Evolutionary conservation across 2,329 filamentous ascomycete species (phyloP).

Genomic region (Scedosporium apiospermum): DNA sequence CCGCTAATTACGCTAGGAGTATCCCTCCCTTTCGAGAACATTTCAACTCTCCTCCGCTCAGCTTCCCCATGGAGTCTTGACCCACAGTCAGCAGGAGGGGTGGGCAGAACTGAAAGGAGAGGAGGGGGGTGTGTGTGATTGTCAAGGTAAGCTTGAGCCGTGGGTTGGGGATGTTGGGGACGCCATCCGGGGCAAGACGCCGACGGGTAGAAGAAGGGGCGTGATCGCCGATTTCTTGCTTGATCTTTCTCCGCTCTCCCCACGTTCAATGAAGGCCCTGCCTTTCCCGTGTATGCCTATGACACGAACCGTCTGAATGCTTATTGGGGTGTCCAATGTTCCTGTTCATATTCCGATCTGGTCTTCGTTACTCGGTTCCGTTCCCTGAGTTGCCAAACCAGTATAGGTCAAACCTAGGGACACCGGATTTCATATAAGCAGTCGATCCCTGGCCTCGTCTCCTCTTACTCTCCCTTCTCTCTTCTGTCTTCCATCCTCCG

Average conservation of each 20-base stretch:
- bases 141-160: too few relatives aligned
- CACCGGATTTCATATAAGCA: neutral
- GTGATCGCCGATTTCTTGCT: neutral
- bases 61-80: too few relatives aligned
- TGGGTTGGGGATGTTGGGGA: neutral
- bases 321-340: neutral
- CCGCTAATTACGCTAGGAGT: neutral
- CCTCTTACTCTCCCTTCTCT: neutral
- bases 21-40: neutral
- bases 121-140: neutral
- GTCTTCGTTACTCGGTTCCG: neutral
- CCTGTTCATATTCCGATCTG: neutral
- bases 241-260: neutral
- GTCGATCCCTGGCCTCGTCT: neutral
- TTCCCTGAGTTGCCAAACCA: neutral
- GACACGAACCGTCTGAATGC: neutral
- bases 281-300: neutral
- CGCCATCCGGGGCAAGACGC: neutral
- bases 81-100: neutral
- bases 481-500: neutral
- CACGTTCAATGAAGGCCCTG: neutral
- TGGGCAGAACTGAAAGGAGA: neutral
- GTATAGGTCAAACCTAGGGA: neutral
- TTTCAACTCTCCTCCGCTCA: too few relatives aligned
- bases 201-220: neutral